Conservation (phyloP, 2,329 filamentous ascomycete species). For the Dothistroma pini region DNA sequence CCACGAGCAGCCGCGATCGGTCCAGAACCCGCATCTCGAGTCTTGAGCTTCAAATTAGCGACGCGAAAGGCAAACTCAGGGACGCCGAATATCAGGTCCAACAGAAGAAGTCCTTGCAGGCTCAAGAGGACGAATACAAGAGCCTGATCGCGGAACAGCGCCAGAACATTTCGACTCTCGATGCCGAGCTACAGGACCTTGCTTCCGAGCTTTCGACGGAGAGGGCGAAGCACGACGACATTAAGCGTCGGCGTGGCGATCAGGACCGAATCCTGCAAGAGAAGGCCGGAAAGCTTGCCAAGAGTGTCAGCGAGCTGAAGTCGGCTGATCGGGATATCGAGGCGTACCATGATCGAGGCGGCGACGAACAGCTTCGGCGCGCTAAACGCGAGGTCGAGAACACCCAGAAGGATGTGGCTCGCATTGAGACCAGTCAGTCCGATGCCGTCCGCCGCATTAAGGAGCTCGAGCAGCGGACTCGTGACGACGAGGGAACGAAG, state of each 20-base stretch:
- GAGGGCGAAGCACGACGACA: constrained; percentile 71
- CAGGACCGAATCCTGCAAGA: constrained; percentile 70
- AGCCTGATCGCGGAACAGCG: constrained; percentile 65
- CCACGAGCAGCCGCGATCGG: constrained; percentile 68
- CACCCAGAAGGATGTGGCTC: constrained; percentile 63
- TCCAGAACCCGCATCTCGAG: constrained; percentile 61
- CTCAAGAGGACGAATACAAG: constrained; percentile 70
- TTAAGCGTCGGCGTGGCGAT: constrained; percentile 64
- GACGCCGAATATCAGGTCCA: constrained; percentile 71
- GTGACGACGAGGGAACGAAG: constrained; percentile 76
- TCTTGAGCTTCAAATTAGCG: constrained; percentile 70
- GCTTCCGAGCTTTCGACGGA: constrained; percentile 73
- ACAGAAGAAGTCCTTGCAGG: constrained; percentile 68
- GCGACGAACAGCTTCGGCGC: constrained; percentile 64
- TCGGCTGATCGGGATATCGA: constrained; percentile 73
- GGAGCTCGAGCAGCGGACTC: constrained; percentile 70
- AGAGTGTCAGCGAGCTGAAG: constrained; percentile 72
- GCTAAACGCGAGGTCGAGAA: constrained; percentile 66
- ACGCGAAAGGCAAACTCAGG: constrained; percentile 68
- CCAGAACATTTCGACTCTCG: constrained; percentile 64
- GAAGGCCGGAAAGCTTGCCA: constrained; percentile 66
- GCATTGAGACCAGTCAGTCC: constrained; percentile 64
- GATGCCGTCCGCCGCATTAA: constrained; percentile 68
- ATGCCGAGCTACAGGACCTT: constrained; percentile 69
- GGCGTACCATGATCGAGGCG: constrained; percentile 72